Percentiles rank a stretch among this genome's conserved stretches.
Evolutionary conservation across 345 rosid species (phyloP).

Genomic region (Salix dunnii): DNA sequence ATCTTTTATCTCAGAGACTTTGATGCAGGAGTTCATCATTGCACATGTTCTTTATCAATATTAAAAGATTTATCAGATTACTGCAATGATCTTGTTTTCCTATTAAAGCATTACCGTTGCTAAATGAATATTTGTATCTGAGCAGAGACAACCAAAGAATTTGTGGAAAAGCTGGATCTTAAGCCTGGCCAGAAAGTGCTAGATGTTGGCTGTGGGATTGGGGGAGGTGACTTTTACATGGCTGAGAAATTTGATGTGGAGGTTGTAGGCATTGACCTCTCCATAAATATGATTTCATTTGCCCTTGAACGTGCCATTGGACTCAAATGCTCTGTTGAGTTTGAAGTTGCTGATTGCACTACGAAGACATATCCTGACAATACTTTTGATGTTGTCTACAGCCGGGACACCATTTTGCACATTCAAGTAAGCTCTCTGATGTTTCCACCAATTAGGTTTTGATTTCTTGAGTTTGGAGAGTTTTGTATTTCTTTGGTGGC

Average conservation of each 20-base stretch:
- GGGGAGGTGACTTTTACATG: conserved; percentile 99
- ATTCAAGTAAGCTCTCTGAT: conserved; percentile 55
- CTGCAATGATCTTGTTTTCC: neutral
- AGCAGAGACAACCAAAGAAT: conserved; percentile 94
- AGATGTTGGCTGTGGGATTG: conserved; percentile 98
- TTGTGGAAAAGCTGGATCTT: conserved; percentile 78
- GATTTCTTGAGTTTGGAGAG: neutral
- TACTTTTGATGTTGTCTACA: conserved; percentile 89
- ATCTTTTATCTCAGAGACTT: too few relatives aligned
- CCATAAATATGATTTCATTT: conserved; percentile 88
- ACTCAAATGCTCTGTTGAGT: conserved; percentile 78
- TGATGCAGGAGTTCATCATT: too few relatives aligned
- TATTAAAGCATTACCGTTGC: neutral
- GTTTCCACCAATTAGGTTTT: neutral
- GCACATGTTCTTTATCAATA: neutral
- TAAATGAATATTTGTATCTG: conserved; percentile 13
- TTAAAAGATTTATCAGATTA: neutral
- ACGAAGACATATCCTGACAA: conserved; percentile 71
- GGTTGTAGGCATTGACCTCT: conserved; percentile 92
- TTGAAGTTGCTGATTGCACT: conserved; percentile 98
- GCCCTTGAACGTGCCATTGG: conserved; percentile 95
- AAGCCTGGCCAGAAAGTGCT: conserved; percentile 92
- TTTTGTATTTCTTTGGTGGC: neutral
- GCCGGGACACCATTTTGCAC: conserved; percentile 95
- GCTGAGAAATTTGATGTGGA: conserved; percentile 80